Conservation (phyloP, 495 filamentous ascomycete species). For the Chaetomium tenue region DNA sequence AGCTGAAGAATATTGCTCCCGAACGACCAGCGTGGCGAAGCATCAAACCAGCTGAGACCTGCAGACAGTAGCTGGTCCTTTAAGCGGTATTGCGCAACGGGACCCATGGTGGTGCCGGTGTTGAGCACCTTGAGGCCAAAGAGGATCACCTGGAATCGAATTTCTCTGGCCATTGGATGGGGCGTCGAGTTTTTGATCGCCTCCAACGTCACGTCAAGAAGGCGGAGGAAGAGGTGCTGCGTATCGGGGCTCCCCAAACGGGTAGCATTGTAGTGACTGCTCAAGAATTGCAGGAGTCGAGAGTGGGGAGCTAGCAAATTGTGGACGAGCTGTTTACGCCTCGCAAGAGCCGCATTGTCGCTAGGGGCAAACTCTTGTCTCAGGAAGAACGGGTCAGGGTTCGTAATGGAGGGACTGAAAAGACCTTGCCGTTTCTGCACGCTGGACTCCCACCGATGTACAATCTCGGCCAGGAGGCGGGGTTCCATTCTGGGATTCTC, state of each 20-base stretch:
- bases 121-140: conserved; percentile 75
- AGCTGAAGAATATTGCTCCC: conserved; percentile 90
- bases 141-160: conserved; percentile 81
- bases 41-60: conserved; percentile 81
- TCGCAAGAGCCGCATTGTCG: conserved; percentile 70
- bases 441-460: conserved; percentile 80
- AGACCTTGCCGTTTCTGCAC: conserved; percentile 72
- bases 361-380: conserved; percentile 92
- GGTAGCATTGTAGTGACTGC: conserved; percentile 90
- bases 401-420: conserved; percentile 74
- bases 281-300: conserved; percentile 81
- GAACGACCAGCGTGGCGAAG: conserved; percentile 86
- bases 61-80: conserved; percentile 87
- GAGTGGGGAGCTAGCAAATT: conserved; percentile 81
- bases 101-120: conserved; percentile 61
- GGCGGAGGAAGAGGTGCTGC: conserved; percentile 73
- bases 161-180: conserved; percentile 86
- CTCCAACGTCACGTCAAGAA: conserved; percentile 72
- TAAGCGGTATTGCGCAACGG: conserved; percentile 64
- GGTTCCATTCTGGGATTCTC: conserved; percentile 88
- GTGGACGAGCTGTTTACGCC: conserved; percentile 72
- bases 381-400: conserved; percentile 81
- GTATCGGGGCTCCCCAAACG: conserved; percentile 75
- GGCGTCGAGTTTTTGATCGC: conserved; percentile 64
- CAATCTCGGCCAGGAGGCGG: conserved; percentile 76